Evolutionary conservation across 1,284 basidiomycete species (phyloP), one percentile per base, ranked within the genome.

Genomic region (Neonothopanus nambi): DNA sequence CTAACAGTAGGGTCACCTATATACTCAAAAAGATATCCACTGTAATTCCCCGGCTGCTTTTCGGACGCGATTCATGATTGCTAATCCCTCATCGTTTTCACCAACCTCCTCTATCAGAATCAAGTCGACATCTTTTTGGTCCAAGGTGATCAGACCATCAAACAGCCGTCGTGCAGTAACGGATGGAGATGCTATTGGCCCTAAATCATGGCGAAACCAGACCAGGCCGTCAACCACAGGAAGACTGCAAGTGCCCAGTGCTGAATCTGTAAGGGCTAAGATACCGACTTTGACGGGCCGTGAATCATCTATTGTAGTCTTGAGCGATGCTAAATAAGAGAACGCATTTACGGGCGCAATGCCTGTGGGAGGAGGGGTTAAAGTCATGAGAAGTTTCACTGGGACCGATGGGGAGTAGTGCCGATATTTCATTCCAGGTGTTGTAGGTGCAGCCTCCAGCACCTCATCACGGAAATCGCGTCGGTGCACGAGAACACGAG

Each of bases 361-460:
- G 8, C 65, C 70, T 8, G 55, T 36, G 5, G 80, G 74, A 38
- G 76, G 74, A 26, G 63, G 51, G 17, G 77, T 70, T 52, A 70
- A 61, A 50, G 87, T 85, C 53, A 82, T 75, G 24, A 96, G 72
- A 6, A 97, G 77, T 23, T 82, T 84, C 18, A 95, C 89, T 2
- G 93, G 92, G 11, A 93, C 85, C 1, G 85, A 76, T 1, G 96
- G 96, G 23, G 95, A 91, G 68, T 99, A 99, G 73, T 99, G 97
- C 48, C 91, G 82, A 69, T 99, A 99, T 73, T 99, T 99, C 95
- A 98, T 98, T n/a, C 97, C 97, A 0, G 97, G 97, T 0, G 97
- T 99, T 1, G 93, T 95, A 1, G 96, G 96, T 1, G 86, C 82
- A 44, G 76, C 75, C 65, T 91, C 88, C 56, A 90, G 73, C 18